Conservation (phyloP, 2,329 filamentous ascomycete species). For the Sclerotinia spermophila region DNA sequence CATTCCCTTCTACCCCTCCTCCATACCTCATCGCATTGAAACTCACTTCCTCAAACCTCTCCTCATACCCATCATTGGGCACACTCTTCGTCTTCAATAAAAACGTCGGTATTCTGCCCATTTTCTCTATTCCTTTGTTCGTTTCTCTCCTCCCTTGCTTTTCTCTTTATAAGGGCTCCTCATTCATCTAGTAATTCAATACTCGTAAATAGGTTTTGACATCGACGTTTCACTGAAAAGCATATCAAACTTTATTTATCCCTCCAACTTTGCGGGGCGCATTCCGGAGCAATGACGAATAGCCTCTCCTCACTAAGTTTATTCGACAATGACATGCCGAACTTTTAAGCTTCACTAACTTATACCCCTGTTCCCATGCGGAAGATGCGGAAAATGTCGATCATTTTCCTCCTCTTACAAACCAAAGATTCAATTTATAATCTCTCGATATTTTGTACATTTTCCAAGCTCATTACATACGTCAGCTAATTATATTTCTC, state of each 20-base stretch:
- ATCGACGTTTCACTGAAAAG: not conserved
- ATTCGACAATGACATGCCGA: not conserved
- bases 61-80: constrained; percentile 69
- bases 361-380: not conserved
- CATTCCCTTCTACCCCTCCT: constrained; percentile 26
- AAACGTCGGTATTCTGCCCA: constrained; percentile 53
- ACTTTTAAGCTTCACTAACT: constrained; percentile 15
- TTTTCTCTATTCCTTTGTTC: not conserved
- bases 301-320: not conserved
- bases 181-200: not conserved
- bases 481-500: not conserved
- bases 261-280: not conserved
- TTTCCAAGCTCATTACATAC: not conserved
- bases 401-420: not conserved
- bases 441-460: not conserved
- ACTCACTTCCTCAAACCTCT: constrained; percentile 53
- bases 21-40: not conserved
- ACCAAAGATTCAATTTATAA: not conserved
- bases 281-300: not conserved
- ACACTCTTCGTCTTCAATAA: constrained; percentile 75
- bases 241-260: not conserved
- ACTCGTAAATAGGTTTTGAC: not conserved
- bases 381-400: not conserved
- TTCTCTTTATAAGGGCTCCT: not conserved
- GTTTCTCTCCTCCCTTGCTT: not conserved